Conservation (phyloP, 1,284 basidiomycete genomes). For the Tilletia indica region DNA sequence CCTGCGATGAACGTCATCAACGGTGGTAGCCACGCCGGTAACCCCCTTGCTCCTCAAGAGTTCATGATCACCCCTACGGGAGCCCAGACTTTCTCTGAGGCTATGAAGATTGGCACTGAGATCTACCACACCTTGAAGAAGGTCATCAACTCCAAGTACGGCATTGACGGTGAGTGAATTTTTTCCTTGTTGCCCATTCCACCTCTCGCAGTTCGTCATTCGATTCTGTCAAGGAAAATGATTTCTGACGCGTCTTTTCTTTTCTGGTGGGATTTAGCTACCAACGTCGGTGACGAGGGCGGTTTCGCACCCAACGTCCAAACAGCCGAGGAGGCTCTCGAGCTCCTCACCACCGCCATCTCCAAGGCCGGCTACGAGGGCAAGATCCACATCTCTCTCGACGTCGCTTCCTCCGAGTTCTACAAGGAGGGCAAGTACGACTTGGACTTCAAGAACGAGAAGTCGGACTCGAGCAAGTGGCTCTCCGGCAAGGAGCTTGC, state of each 20-base stretch:
- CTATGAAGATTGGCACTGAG: slow-evolving; percentile 97
- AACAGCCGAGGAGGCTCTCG: slow-evolving; percentile 94
- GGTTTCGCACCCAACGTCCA: slow-evolving; percentile 98
- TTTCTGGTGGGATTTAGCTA: slow-evolving; percentile 61
- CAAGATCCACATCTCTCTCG: slow-evolving; percentile 97
- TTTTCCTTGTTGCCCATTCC: slow-evolving; percentile 15
- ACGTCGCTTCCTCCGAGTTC: slow-evolving; percentile 99
- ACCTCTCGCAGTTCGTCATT: neutral
- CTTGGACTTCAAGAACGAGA: slow-evolving; percentile 99
- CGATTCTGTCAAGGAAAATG: neutral
- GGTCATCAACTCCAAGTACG: slow-evolving; percentile 98
- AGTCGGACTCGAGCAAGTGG: slow-evolving; percentile 94
- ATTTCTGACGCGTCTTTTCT: too few species aligned
- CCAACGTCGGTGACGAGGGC: slow-evolving; percentile 99
- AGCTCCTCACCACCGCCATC: slow-evolving; percentile 93
- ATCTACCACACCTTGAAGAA: slow-evolving; percentile 98
- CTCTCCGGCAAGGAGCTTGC: slow-evolving; percentile 89
- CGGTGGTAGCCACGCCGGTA: slow-evolving; percentile 98
- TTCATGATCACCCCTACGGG: slow-evolving; percentile 99
- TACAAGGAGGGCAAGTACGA: slow-evolving; percentile 99
- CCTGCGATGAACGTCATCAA: slow-evolving; percentile 98
- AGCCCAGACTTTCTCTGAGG: slow-evolving; percentile 96
- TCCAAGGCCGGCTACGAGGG: slow-evolving; percentile 96
- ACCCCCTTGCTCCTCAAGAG: slow-evolving; percentile 81
- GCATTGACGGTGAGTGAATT: slow-evolving; percentile 68